phyloP scores from a whole-genome alignment of 2,329 filamentous ascomycete genomes.

The Lasiodiplodia citricola region DNA sequence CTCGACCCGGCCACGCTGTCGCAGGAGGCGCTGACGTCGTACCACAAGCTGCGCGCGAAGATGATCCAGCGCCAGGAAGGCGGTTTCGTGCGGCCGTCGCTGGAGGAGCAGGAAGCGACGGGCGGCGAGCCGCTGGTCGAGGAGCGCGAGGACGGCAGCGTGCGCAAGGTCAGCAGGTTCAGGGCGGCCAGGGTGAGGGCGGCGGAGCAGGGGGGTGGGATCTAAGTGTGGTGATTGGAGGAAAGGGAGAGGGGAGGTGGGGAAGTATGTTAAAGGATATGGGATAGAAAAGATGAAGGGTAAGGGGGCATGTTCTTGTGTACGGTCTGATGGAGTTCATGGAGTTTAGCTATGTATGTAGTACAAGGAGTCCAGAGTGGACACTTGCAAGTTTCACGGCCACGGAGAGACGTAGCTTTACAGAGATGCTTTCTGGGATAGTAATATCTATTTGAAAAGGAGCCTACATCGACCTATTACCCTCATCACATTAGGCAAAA shows the following conservation, averaged over 20 bases:
- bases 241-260: background rate
- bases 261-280: too few relatives aligned
- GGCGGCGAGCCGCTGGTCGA: conserved; percentile 63
- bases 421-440: background rate
- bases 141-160: conserved; percentile 65
- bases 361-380: background rate
- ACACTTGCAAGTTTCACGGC: background rate
- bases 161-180: conserved; percentile 72
- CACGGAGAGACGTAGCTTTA: background rate
- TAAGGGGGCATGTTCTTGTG: too few relatives aligned
- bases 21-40: conserved; percentile 80
- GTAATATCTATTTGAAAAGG: background rate
- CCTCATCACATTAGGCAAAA: background rate
- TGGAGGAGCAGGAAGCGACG: conserved; percentile 67
- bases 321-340: too few relatives aligned
- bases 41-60: conserved; percentile 80
- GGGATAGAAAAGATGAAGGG: too few relatives aligned
- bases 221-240: background rate
- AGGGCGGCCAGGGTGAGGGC: conserved; percentile 68
- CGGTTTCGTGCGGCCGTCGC: conserved; percentile 69
- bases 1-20: conserved; percentile 75
- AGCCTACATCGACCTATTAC: background rate
- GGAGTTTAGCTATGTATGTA: too few relatives aligned
- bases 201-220: conserved; percentile 29
- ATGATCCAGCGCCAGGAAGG: conserved; percentile 85